Evolutionary conservation across 805 yeast genomes (phyloP).

Genomic region (Candida nanaspora): DNA sequence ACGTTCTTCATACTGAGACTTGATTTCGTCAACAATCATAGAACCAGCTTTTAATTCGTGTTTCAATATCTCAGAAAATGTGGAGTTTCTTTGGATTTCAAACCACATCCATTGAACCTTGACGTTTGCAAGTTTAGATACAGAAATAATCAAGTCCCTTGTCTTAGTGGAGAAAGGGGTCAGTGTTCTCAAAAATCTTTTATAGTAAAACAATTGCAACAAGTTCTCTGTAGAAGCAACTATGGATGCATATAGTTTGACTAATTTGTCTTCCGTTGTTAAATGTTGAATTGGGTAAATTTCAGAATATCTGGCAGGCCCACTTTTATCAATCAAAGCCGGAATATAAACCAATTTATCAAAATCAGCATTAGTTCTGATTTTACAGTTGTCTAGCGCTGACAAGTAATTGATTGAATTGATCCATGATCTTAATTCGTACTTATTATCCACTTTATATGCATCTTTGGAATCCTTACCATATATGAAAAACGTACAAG

Average conservation of each 20-base stretch:
- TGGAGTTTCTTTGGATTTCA: constrained; percentile 37
- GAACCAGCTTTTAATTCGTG: neutral
- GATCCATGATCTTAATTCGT: constrained; percentile 55
- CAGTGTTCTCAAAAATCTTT: constrained; percentile 33
- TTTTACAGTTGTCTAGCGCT: constrained; percentile 33
- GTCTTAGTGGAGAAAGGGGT: constrained; percentile 53
- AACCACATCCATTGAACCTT: constrained; percentile 52
- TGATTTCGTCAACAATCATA: neutral
- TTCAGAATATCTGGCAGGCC: neutral
- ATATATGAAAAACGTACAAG: constrained; percentile 30
- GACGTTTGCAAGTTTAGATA: constrained; percentile 41
- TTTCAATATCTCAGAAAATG: constrained; percentile 10
- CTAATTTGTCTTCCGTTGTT: constrained; percentile 24
- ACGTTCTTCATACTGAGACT: too few species aligned
- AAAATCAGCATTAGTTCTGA: constrained; percentile 8
- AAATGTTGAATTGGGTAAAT: neutral
- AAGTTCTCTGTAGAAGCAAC: constrained; percentile 29
- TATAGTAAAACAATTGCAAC: constrained; percentile 9
- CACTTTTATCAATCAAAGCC: neutral
- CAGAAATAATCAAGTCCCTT: constrained; percentile 36
- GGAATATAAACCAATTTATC: neutral
- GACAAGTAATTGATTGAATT: constrained; percentile 45
- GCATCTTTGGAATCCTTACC: constrained; percentile 32
- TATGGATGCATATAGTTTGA: constrained; percentile 15
- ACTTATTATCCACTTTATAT: constrained; percentile 34